Conservation (phyloP, 148 eudicot genomes). For the Camellia granthamiana region DNA sequence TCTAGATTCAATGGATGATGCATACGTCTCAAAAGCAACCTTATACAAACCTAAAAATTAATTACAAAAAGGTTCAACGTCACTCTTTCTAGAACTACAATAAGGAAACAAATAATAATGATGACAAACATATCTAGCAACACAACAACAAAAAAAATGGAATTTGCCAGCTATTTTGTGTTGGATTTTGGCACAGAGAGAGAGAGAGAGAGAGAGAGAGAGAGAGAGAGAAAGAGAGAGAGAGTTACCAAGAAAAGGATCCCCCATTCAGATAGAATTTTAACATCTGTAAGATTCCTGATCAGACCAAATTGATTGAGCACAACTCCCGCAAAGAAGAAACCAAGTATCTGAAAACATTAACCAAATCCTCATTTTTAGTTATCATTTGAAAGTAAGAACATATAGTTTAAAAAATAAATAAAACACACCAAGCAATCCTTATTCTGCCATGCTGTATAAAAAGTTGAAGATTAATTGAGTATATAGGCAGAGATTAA, state of each 20-base stretch:
- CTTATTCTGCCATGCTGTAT: neutral
- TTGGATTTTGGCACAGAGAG: neutral
- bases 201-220: neutral
- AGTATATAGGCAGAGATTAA: neutral
- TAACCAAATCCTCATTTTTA: neutral
- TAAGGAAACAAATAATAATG: neutral
- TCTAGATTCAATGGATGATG: neutral
- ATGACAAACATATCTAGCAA: neutral
- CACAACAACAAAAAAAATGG: neutral
- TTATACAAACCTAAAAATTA: neutral
- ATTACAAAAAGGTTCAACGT: neutral
- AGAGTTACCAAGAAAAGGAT: conserved; percentile 86
- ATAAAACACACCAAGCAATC: neutral
- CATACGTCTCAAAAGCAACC: neutral
- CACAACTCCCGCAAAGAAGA: conserved; percentile 94
- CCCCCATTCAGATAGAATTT: conserved; percentile 97
- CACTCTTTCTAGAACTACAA: neutral
- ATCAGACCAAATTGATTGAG: conserved; percentile 91
- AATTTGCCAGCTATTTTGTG: neutral
- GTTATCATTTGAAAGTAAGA: no score
- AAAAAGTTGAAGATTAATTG: neutral
- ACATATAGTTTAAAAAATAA: neutral
- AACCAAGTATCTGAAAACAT: conserved; percentile 80
- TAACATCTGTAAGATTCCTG: conserved; percentile 90
- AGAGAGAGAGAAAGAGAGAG: neutral